These are phyloP conservation scores for Kwoniella mangroviensis DNA, from an alignment of 768 basidiomycete genomes.

Conservation along the genomic window DNA sequence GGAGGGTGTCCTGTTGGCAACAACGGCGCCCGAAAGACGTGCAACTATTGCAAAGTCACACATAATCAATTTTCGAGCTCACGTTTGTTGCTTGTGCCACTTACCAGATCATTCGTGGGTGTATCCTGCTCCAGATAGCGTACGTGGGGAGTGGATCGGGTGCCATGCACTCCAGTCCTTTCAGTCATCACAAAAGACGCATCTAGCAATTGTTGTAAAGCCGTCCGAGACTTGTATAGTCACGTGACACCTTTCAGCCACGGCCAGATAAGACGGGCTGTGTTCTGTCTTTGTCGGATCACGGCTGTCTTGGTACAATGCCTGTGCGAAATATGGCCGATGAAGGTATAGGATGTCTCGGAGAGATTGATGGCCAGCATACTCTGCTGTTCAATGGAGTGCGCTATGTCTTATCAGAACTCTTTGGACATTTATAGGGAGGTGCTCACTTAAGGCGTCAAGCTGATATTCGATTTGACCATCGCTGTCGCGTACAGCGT, in stretches of 20 bases:
- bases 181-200: too few relatives aligned
- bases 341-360: slow-evolving; percentile 27
- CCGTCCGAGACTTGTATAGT: slow-evolving; percentile 5
- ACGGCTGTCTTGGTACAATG: slow-evolving; percentile 5
- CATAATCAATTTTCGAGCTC: too few relatives aligned
- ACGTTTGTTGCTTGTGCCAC: too few relatives aligned
- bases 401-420: neutral
- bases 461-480: slow-evolving; percentile 7
- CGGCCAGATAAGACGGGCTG: slow-evolving; percentile 20
- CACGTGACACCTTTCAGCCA: slow-evolving; percentile 31
- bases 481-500: slow-evolving; percentile 3
- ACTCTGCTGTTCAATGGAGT: slow-evolving; percentile 17
- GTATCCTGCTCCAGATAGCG: too few relatives aligned
- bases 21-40: too few relatives aligned
- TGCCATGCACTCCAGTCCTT: too few relatives aligned
- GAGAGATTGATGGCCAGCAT: slow-evolving; percentile 29
- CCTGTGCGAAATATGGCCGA: slow-evolving; percentile 29
- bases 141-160: too few relatives aligned
- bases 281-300: slow-evolving; percentile 20
- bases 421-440: neutral
- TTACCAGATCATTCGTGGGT: too few relatives aligned
- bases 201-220: too few relatives aligned
- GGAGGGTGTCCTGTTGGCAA: too few relatives aligned
- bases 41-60: too few relatives aligned
- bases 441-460: slow-evolving; percentile 7